Evolutionary conservation across 2,329 filamentous ascomycete genomes (phyloP).

Genomic region (Stachybotrys chlorohalonatus): DNA sequence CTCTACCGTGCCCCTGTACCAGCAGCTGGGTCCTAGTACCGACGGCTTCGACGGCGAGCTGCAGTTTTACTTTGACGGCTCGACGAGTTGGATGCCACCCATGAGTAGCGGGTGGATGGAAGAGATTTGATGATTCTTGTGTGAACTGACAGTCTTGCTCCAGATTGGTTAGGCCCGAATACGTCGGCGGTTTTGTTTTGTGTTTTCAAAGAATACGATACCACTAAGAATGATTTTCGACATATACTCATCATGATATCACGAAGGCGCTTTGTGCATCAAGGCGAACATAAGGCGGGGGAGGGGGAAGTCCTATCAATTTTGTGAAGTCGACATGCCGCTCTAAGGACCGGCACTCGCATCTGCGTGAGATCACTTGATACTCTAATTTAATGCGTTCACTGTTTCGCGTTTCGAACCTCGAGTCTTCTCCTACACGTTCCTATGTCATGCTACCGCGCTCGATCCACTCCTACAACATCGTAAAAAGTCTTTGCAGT

Average conservation of each 20-base stretch:
- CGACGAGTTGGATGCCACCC: conserved; percentile 12
- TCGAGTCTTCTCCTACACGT: conserved; percentile 15
- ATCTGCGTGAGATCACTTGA: conserved; percentile 22
- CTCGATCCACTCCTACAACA: conserved; percentile 5
- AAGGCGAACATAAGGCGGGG: background rate
- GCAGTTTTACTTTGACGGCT: conserved; percentile 32
- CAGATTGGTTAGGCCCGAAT: too few species aligned
- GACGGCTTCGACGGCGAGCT: conserved; percentile 39
- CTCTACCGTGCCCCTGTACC: conserved; percentile 5
- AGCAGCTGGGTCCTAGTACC: conserved; percentile 20
- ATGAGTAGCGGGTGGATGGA: conserved; percentile 3
- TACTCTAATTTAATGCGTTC: conserved; percentile 12
- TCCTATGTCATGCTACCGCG: conserved; percentile 12
- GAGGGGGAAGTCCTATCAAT: background rate
- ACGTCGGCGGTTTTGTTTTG: too few species aligned
- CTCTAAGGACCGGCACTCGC: conserved; percentile 6
- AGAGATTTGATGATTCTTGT: background rate
- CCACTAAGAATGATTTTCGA: too few species aligned
- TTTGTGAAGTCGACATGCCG: background rate
- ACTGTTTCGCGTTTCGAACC: background rate
- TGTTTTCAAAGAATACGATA: too few species aligned
- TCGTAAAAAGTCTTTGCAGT: background rate
- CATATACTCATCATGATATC: background rate
- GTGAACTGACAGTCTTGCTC: background rate
- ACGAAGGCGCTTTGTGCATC: background rate